These are phyloP conservation scores for Xerocomus brunneocitrinus DNA, from an alignment of 768 basidiomycete species.

Conservation along the genomic window DNA sequence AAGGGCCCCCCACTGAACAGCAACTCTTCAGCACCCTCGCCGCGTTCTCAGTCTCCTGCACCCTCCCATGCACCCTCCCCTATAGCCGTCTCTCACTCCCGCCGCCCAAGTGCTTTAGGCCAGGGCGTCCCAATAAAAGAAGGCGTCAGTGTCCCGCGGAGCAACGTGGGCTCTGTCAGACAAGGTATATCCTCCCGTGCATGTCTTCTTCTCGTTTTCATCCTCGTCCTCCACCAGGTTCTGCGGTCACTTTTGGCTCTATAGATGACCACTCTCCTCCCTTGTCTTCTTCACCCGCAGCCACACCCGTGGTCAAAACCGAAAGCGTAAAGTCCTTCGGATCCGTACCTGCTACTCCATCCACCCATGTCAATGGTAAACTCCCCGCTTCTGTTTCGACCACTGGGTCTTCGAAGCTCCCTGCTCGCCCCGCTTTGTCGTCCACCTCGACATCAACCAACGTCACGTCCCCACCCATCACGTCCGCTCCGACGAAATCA, in stretches of 20 bases:
- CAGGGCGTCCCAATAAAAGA: constrained; percentile 73
- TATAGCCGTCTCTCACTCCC: constrained; percentile 57
- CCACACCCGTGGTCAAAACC: constrained; percentile 57
- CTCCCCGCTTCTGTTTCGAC: constrained; percentile 42
- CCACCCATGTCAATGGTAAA: constrained; percentile 61
- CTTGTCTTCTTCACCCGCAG: constrained; percentile 79
- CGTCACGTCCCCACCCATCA: constrained; percentile 29
- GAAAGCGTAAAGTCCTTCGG: constrained; percentile 82
- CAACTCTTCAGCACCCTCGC: constrained; percentile 47
- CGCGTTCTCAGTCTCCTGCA: constrained; percentile 78
- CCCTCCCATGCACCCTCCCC: constrained; percentile 45
- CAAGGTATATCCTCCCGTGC: constrained; percentile 45
- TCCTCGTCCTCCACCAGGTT: constrained; percentile 37
- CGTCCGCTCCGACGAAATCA: constrained; percentile 32
- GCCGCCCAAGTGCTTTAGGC: constrained; percentile 72
- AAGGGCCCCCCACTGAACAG: constrained; percentile 74
- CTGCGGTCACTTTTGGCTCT: constrained; percentile 82
- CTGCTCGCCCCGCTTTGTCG: constrained; percentile 23
- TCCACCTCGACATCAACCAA: constrained; percentile 23
- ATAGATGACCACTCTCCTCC: constrained; percentile 76
- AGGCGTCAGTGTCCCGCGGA: constrained; percentile 69
- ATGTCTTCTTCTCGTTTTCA: neutral
- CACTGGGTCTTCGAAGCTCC: constrained; percentile 34
- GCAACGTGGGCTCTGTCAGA: constrained; percentile 59
- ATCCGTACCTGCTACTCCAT: constrained; percentile 54